Evolutionary conservation across 2,329 filamentous ascomycete species (phyloP).

Genomic region (Penicillium sp.): DNA sequence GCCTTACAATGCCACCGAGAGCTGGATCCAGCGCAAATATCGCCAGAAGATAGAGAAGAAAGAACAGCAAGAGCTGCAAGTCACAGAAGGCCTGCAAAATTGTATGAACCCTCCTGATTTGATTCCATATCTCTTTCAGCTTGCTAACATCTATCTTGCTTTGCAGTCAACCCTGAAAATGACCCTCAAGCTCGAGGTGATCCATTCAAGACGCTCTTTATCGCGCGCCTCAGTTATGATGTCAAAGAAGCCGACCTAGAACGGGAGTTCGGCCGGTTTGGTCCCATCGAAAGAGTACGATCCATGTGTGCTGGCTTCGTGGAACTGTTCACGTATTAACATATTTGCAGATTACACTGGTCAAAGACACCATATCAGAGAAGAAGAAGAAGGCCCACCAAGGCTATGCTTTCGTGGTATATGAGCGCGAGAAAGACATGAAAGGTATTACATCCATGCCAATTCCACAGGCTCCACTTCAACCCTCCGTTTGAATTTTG

Average conservation of each 20-base stretch:
- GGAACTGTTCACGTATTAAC: slow-evolving; percentile 18
- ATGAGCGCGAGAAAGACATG: slow-evolving; percentile 97
- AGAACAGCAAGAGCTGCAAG: slow-evolving; percentile 63
- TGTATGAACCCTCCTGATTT: slow-evolving; percentile 53
- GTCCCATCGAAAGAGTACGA: slow-evolving; percentile 85
- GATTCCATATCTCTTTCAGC: neutral
- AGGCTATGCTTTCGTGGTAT: slow-evolving; percentile 96
- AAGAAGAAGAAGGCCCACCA: slow-evolving; percentile 80
- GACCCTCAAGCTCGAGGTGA: slow-evolving; percentile 90
- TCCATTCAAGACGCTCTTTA: slow-evolving; percentile 92
- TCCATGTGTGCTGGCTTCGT: neutral
- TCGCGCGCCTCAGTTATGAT: slow-evolving; percentile 86
- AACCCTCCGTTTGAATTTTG: neutral
- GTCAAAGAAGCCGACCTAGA: slow-evolving; percentile 87
- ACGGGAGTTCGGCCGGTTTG: slow-evolving; percentile 89
- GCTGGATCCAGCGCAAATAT: slow-evolving; percentile 86
- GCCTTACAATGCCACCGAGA: slow-evolving; percentile 79
- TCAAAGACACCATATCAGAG: slow-evolving; percentile 68
- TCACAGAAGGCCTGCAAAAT: slow-evolving; percentile 64
- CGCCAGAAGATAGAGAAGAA: slow-evolving; percentile 81
- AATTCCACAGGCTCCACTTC: slow-evolving; percentile 7
- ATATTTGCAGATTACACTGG: slow-evolving; percentile 73
- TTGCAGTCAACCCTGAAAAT: slow-evolving; percentile 73
- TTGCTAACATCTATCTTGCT: slow-evolving; percentile 11
- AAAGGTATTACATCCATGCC: slow-evolving; percentile 69